Evolutionary conservation across 495 filamentous ascomycete genomes (phyloP).

Genomic region (Neurospora sp.): DNA sequence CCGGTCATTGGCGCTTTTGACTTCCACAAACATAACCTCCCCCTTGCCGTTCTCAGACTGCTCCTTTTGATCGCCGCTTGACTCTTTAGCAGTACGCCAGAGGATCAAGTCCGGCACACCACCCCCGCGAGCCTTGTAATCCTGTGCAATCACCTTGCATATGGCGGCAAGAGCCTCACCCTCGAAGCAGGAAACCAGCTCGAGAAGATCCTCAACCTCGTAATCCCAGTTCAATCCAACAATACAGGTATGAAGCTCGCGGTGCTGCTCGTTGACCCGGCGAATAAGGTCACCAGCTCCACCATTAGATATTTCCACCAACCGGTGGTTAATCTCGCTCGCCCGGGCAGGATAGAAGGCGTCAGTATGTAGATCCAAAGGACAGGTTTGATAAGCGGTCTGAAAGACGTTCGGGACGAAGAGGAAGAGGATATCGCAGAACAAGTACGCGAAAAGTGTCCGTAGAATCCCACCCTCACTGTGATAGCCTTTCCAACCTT

Average conservation of each 20-base stretch:
- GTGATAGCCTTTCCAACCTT: conserved; percentile 93
- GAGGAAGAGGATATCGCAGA: conserved; percentile 87
- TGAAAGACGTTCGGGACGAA: conserved; percentile 97
- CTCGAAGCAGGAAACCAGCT: conserved; percentile 71
- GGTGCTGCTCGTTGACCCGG: conserved; percentile 53
- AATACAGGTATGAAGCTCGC: conserved; percentile 64
- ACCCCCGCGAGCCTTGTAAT: conserved; percentile 76
- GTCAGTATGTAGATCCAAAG: conserved; percentile 87
- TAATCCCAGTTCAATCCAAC: conserved; percentile 90
- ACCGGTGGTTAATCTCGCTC: conserved; percentile 80
- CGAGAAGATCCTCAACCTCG: conserved; percentile 65
- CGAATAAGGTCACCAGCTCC: conserved; percentile 55
- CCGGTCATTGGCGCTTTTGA: conserved; percentile 91
- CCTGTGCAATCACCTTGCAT: conserved; percentile 90
- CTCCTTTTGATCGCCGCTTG: conserved; percentile 18
- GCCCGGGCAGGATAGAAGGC: conserved; percentile 79
- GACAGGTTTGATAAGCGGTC: conserved; percentile 86
- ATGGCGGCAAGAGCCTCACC: conserved; percentile 71
- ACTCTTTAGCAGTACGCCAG: conserved; percentile 44
- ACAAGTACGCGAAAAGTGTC: conserved; percentile 84
- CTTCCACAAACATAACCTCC: conserved; percentile 77
- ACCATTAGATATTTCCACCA: conserved; percentile 78
- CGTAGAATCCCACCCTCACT: conserved; percentile 81
- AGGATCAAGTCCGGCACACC: conserved; percentile 91
- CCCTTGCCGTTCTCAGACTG: conserved; percentile 12